Evolutionary conservation across 1,284 basidiomycete species (phyloP).

Genomic region (Tremellales sp.): DNA sequence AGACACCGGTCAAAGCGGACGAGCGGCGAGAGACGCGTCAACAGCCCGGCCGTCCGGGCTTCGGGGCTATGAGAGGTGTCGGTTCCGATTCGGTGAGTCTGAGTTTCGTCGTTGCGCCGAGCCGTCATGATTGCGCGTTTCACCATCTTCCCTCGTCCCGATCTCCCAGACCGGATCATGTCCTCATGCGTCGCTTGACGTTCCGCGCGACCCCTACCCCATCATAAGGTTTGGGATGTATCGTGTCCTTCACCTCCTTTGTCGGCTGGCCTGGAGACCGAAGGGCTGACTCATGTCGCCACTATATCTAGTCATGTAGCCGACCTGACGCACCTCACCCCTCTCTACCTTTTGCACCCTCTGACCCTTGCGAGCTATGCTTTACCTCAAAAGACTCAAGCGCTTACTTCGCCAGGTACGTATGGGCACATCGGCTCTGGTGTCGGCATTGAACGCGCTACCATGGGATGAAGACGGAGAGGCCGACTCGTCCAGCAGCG

Average conservation of each 20-base stretch:
- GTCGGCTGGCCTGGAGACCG: no score
- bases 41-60: constrained; percentile 13
- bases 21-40: neutral
- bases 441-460: constrained; percentile 42
- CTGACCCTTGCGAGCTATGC: neutral
- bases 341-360: no score
- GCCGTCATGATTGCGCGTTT: no score
- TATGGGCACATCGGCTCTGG: constrained; percentile 44
- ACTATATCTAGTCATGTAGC: no score
- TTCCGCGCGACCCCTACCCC: no score
- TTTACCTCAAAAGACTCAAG: neutral
- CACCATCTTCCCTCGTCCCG: no score
- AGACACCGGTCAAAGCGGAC: neutral
- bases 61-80: constrained; percentile 22
- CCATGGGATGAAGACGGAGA: constrained; percentile 34
- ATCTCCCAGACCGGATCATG: no score
- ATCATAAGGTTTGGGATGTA: no score
- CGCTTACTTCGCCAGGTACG: constrained; percentile 25
- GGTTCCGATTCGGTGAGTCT: constrained; percentile 29
- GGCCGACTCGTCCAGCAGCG: neutral
- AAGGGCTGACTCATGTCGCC: no score
- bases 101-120: neutral
- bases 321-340: no score
- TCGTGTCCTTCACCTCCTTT: no score
- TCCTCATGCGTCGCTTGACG: no score